Evolutionary conservation across 2,329 filamentous ascomycete genomes (phyloP), one percentile per base, ranked within the genome.

Genomic region (Verticillium longisporum): DNA sequence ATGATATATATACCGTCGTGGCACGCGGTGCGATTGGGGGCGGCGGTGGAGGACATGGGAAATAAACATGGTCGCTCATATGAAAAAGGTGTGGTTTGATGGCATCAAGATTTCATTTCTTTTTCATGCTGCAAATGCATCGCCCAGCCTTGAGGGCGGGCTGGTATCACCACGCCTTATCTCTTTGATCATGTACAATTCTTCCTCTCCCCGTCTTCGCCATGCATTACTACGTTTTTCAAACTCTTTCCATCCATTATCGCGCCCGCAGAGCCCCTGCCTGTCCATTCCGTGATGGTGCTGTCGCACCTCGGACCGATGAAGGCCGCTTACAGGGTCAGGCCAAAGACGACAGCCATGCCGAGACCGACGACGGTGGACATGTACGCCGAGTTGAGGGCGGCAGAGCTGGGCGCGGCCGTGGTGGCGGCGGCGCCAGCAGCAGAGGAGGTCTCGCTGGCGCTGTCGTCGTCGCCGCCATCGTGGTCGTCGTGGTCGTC

Each of bases 281-380:
- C 26, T 26, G 26, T 26, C 26, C 26, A 26, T 26, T 26, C 3
- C 3, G 26, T 11, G 11, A 41, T 41, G 11, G 15, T n/a, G 38
- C 38, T 41, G 11, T 41, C 3, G 13, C 13, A 13, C 34, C 34
- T 26, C 26, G 26, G 26, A 26, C 26, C 38, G 13, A 41, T 14
- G 14, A 15, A 15, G n/a, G 5, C 6, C 45, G 26, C n/a, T 72
- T 68, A 78, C 58, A 75, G 50, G 53, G 71, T 71, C 63, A 79
- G 61, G 6, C 73, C 75, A 41, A 73, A 66, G 32, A 70, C 73
- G 61, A 80, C 77, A 4, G 68, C 67, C 61, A 73, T 67, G 15
- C 74, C 72, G 55, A 82, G 63, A 10, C 71, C 78, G 18, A 74
- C 72, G 7, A 75, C 18, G 37, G 62, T 63, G 21, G 61, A 62